phyloP scores from a whole-genome alignment of 768 basidiomycete genomes.

The Kwoniella europaea region DNA sequence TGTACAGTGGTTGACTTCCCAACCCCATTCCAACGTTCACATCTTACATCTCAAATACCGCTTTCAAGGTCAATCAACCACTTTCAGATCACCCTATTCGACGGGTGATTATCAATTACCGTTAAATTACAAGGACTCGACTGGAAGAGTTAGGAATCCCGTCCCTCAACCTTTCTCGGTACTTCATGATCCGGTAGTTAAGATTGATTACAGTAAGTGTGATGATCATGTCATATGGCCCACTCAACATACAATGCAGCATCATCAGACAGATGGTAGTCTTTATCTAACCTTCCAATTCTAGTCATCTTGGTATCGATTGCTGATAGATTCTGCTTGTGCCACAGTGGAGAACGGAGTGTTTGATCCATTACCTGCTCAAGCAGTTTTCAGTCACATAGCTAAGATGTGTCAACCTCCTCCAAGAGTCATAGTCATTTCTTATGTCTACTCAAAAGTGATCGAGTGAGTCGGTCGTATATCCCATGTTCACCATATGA shows the following conservation, averaged over 20 bases:
- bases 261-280: too few species aligned
- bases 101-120: constrained; percentile 37
- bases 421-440: constrained; percentile 54
- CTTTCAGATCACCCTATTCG: constrained; percentile 25
- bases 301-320: too few species aligned
- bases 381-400: constrained; percentile 54
- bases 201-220: constrained; percentile 55
- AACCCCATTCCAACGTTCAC: constrained; percentile 44
- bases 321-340: background rate
- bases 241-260: too few species aligned
- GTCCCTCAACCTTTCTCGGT: constrained; percentile 54
- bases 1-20: constrained; percentile 32
- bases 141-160: constrained; percentile 32
- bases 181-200: constrained; percentile 52
- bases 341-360: constrained; percentile 48
- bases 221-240: background rate
- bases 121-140: constrained; percentile 28
- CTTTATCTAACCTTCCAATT: too few species aligned
- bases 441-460: constrained; percentile 49
- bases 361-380: constrained; percentile 51
- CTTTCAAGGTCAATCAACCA: constrained; percentile 36
- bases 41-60: constrained; percentile 56
- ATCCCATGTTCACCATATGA: background rate
- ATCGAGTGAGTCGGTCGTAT: constrained; percentile 44
- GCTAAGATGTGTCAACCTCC: constrained; percentile 48